These are phyloP conservation scores for Phlebiopsis flavidoalba DNA, from an alignment of 768 basidiomycete genomes.

Conservation along the genomic window DNA sequence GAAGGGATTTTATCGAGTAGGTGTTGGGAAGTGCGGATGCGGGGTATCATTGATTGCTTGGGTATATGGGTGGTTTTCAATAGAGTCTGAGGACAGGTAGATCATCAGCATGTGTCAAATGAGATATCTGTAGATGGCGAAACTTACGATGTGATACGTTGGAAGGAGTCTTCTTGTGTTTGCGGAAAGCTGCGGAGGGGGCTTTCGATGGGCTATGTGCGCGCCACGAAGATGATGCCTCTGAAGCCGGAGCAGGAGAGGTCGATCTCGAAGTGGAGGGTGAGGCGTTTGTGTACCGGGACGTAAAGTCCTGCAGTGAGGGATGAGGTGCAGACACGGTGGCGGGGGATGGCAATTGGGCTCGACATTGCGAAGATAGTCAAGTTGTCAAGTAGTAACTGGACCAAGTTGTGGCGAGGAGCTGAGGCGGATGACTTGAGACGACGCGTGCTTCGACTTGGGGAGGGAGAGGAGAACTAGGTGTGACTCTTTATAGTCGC, in stretches of 20 bases:
- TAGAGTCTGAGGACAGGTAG: background rate
- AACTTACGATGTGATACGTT: background rate
- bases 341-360: conserved; percentile 18
- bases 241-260: conserved; percentile 6
- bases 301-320: conserved; percentile 14
- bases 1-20: conserved; percentile 17
- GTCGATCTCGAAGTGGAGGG: conserved; percentile 8
- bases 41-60: conserved; percentile 15
- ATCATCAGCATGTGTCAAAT: background rate
- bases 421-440: background rate
- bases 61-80: conserved; percentile 15
- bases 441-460: background rate
- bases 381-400: background rate
- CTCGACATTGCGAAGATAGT: conserved; percentile 15
- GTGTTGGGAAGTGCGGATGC: conserved; percentile 5
- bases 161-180: background rate
- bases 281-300: conserved; percentile 16
- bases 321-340: conserved; percentile 2
- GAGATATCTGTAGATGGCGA: background rate
- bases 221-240: conserved; percentile 2
- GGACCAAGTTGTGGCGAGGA: background rate
- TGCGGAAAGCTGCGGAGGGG: background rate
- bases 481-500: conserved; percentile 1
- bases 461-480: background rate
- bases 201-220: background rate